These are phyloP conservation scores for Geotrichum siamense DNA, from an alignment of 1,139 yeast genomes.

Conservation along the genomic window DNA sequence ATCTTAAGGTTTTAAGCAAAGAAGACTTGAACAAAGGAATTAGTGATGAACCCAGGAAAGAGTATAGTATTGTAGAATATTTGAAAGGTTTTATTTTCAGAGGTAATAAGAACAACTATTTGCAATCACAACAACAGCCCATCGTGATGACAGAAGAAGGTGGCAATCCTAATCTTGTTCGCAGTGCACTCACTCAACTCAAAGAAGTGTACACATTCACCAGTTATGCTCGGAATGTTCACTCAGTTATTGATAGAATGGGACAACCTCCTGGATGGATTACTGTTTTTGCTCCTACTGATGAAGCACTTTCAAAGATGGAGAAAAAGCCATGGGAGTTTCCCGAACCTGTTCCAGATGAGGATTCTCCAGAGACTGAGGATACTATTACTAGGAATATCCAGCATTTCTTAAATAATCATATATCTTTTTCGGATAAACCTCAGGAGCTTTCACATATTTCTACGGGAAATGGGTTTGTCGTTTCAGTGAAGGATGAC, in stretches of 20 bases:
- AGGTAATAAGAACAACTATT: neutral
- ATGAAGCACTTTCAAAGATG: slow-evolving; percentile 29
- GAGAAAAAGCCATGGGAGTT: slow-evolving; percentile 36
- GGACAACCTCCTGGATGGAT: slow-evolving; percentile 28
- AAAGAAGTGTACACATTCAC: slow-evolving; percentile 33
- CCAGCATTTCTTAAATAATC: slow-evolving; percentile 29
- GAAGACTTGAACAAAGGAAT: neutral
- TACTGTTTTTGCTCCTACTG: slow-evolving; percentile 34
- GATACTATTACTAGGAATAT: slow-evolving; percentile 26
- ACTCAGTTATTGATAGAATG: slow-evolving; percentile 26
- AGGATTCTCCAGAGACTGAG: slow-evolving; percentile 12
- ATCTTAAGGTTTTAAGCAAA: neutral
- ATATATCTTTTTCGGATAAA: slow-evolving; percentile 25
- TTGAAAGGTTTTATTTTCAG: slow-evolving; percentile 4
- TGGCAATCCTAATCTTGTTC: slow-evolving; percentile 30
- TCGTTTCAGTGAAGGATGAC: slow-evolving; percentile 15
- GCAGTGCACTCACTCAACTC: slow-evolving; percentile 31
- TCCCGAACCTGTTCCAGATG: slow-evolving; percentile 25
- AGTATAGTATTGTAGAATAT: neutral
- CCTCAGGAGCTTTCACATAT: slow-evolving; percentile 20
- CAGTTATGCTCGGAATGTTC: slow-evolving; percentile 30
- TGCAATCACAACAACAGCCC: neutral
- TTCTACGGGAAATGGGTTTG: slow-evolving; percentile 19
- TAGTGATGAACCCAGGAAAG: neutral
- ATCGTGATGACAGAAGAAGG: neutral